Conservation (phyloP, 441 rosid species). For the Pelargonium myrrhifolium region DNA sequence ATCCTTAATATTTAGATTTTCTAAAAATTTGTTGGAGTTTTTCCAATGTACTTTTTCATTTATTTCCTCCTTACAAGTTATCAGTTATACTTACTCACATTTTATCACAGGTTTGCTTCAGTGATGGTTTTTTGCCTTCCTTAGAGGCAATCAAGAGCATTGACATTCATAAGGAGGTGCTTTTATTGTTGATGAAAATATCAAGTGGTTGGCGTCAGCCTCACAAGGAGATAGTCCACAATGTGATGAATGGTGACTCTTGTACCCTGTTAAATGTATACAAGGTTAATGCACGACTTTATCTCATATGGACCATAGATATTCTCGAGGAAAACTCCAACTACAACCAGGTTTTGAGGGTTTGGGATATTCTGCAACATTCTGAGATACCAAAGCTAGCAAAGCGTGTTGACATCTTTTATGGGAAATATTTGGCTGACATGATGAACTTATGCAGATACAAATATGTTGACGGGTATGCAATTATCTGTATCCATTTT, state of each 20-base stretch:
- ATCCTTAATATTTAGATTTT: no score
- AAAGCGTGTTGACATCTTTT: slow-evolving; percentile 12
- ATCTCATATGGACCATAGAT: slow-evolving; percentile 31
- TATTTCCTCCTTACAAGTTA: no score
- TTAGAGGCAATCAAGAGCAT: slow-evolving; percentile 15
- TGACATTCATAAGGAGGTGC: slow-evolving; percentile 8
- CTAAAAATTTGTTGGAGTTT: no score
- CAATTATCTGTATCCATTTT: neutral
- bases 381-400: slow-evolving; percentile 16
- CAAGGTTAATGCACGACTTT: slow-evolving; percentile 16
- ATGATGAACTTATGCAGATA: slow-evolving; percentile 19
- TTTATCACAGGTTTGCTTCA: slow-evolving; percentile 27
- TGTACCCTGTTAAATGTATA: slow-evolving; percentile 21
- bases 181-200: slow-evolving; percentile 22
- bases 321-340: slow-evolving; percentile 12
- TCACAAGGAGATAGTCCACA: slow-evolving; percentile 7
- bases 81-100: neutral
- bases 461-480: slow-evolving; percentile 20
- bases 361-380: slow-evolving; percentile 36
- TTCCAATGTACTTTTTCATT: no score
- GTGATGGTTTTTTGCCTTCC: slow-evolving; percentile 28
- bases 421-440: slow-evolving; percentile 12
- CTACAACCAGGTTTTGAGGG: slow-evolving; percentile 31
- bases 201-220: slow-evolving; percentile 35
- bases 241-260: neutral